phyloP scores from a whole-genome alignment of 1,284 basidiomycete species.

The Chalciporus sp. region DNA sequence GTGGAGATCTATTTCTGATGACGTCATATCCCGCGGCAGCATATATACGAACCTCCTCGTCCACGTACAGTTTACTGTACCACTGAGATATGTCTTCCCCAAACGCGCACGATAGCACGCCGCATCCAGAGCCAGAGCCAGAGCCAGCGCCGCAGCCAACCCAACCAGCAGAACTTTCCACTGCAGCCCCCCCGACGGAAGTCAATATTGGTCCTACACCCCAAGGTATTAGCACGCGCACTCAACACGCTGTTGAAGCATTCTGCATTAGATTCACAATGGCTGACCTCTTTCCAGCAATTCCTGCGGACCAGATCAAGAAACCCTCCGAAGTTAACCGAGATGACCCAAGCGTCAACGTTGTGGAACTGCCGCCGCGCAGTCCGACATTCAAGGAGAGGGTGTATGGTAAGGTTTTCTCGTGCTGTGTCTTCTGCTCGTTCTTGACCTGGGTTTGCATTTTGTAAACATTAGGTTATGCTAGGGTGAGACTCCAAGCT shows the following conservation, averaged over 20 bases:
- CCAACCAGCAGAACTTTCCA: conserved; percentile 25
- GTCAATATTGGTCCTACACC: conserved; percentile 23
- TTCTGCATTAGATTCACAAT: not conserved
- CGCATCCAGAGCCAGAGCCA: not conserved
- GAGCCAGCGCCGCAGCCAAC: conserved; percentile 6
- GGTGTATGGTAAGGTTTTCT: conserved; percentile 43
- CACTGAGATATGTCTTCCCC: not conserved
- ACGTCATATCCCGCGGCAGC: conserved; percentile 33
- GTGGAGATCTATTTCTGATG: not conserved
- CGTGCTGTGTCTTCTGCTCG: not conserved
- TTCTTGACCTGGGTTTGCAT: not conserved
- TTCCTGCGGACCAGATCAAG: conserved; percentile 32
- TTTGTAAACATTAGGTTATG: conserved; percentile 33
- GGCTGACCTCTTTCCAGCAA: conserved; percentile 26
- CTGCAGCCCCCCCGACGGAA: conserved; percentile 28
- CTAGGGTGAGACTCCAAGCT: conserved; percentile 25
- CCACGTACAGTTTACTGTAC: conserved; percentile 5
- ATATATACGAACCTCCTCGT: conserved; percentile 1
- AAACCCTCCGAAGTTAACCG: conserved; percentile 26
- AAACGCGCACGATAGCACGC: not conserved
- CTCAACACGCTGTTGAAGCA: not conserved
- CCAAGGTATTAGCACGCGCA: conserved; percentile 35
- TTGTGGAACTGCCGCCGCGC: conserved; percentile 26
- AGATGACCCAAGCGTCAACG: conserved; percentile 31
- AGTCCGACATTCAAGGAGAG: conserved; percentile 50